Percentiles rank a stretch among this genome's conserved stretches.
Conservation (phyloP, 2,329 filamentous ascomycete genomes). For the Sporothrix mexicana region DNA sequence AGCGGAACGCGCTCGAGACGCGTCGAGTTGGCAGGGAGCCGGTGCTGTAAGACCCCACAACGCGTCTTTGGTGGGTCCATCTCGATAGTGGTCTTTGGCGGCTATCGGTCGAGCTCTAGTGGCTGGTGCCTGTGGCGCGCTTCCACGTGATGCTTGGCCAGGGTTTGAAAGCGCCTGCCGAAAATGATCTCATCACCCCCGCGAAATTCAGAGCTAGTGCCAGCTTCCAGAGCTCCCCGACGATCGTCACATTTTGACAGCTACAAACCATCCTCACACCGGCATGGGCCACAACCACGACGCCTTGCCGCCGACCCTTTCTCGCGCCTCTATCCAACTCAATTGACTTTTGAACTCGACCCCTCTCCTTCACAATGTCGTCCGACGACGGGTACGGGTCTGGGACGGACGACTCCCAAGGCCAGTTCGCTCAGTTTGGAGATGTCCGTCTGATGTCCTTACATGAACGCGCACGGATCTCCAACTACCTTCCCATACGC, state of each 20-base stretch:
- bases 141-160: constrained; percentile 7
- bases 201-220: constrained; percentile 1
- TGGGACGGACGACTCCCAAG: no score
- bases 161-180: background rate
- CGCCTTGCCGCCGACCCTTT: no score
- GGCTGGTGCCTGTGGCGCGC: constrained; percentile 7
- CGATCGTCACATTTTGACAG: background rate
- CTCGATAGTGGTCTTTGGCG: background rate
- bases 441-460: constrained; percentile 32
- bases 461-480: constrained; percentile 29
- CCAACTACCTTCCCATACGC: constrained; percentile 34
- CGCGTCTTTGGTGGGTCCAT: constrained; percentile 31
- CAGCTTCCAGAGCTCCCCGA: constrained; percentile 12
- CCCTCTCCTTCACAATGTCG: no score
- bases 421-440: no score
- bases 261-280: background rate
- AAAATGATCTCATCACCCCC: constrained; percentile 28
- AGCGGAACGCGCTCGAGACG: constrained; percentile 26
- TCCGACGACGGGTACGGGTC: no score
- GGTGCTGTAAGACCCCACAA: constrained; percentile 27
- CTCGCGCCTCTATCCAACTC: no score
- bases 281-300: no score
- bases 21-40: constrained; percentile 28
- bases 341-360: no score
- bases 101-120: no score